Conservation (phyloP, 129 eudicot genomes). For the Oenanthe sinensis region DNA sequence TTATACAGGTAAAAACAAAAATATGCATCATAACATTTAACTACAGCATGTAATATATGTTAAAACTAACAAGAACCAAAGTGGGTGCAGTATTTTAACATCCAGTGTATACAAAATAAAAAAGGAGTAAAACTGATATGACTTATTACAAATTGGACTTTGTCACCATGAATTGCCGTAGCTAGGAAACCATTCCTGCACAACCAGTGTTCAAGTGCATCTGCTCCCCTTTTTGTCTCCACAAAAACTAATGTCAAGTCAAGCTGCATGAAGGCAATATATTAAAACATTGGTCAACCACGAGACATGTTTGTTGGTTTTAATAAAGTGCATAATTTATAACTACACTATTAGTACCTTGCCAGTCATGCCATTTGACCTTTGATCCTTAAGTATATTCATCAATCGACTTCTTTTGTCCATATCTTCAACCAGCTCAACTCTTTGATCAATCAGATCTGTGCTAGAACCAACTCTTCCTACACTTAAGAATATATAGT, state of each 20-base stretch:
- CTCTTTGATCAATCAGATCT: conserved; percentile 53
- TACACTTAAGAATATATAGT: conserved; percentile 59
- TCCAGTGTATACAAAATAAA: not conserved
- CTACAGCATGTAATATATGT: not conserved
- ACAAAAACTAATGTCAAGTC: conserved; percentile 58
- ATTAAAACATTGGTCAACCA: not conserved
- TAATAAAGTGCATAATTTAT: too few species aligned
- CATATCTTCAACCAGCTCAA: conserved; percentile 44
- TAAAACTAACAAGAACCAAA: not conserved
- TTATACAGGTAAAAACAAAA: not conserved
- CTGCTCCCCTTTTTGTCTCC: conserved; percentile 69
- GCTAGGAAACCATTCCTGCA: conserved; percentile 48
- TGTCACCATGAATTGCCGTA: conserved; percentile 70
- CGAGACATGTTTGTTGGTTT: not conserved
- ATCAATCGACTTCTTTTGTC: conserved; percentile 40
- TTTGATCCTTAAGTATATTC: conserved; percentile 41
- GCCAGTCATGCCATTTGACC: conserved; percentile 30
- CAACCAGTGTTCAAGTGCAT: conserved; percentile 45
- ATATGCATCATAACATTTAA: not conserved
- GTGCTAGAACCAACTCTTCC: conserved; percentile 86
- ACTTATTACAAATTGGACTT: conserved; percentile 49
- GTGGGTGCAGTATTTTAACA: too few species aligned
- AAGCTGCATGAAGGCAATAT: conserved; percentile 26
- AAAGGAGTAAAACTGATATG: not conserved
- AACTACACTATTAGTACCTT: conserved; percentile 22